These are phyloP conservation scores for Rhodomyrtus tomentosa DNA, from an alignment of 345 rosid genomes.

Conservation along the genomic window DNA sequence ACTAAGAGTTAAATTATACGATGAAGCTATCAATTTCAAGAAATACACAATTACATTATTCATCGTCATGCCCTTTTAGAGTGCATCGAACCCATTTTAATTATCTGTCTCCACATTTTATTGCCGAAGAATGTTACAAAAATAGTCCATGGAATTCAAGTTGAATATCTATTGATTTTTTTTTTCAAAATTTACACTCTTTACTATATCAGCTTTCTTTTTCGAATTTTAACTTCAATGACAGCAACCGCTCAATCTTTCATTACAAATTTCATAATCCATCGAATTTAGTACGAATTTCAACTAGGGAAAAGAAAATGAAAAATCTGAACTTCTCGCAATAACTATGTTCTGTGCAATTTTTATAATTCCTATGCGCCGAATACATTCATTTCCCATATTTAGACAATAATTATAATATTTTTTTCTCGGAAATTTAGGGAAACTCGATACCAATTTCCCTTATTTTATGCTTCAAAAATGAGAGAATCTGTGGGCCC, in stretches of 20 bases:
- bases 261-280: not conserved
- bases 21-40: not conserved
- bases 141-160: not conserved
- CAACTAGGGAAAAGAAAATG: not conserved
- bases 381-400: not conserved
- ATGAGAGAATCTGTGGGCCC: not conserved
- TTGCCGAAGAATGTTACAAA: not conserved
- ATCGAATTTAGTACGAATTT: fast-evolving
- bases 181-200: not conserved
- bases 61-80: not conserved
- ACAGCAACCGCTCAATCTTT: not conserved
- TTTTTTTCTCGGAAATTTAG: not conserved
- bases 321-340: not conserved
- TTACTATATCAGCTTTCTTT: not conserved
- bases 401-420: not conserved
- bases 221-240: not conserved
- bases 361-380: not conserved
- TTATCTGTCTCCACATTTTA: not conserved
- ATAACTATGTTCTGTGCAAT: not conserved
- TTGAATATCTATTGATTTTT: not conserved
- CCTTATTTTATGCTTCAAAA: not conserved
- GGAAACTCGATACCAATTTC: not conserved
- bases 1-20: not conserved
- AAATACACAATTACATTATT: not conserved
- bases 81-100: not conserved